These are phyloP conservation scores for Parathielavia appendiculata DNA, from an alignment of 495 filamentous ascomycete species.

Conservation along the genomic window DNA sequence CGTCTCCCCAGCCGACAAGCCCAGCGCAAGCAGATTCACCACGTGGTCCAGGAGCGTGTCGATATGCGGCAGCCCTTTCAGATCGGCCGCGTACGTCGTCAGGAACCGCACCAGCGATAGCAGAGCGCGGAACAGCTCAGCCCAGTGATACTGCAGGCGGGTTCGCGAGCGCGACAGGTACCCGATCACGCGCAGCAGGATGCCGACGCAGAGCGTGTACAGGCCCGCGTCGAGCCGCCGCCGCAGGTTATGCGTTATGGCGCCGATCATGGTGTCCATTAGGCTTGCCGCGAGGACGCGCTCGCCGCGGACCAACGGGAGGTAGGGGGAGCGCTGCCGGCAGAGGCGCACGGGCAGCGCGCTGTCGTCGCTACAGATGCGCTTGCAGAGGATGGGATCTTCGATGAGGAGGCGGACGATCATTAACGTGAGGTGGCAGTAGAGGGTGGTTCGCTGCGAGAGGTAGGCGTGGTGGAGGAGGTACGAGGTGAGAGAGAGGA, in stretches of 20 bases:
- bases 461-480: constrained; percentile 89
- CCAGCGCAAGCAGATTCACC: constrained; percentile 78
- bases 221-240: constrained; percentile 77
- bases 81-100: constrained; percentile 72
- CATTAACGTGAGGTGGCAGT: constrained; percentile 76
- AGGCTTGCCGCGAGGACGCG: constrained; percentile 67
- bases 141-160: constrained; percentile 85
- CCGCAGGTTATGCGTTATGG: constrained; percentile 89
- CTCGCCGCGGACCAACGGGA: constrained; percentile 69
- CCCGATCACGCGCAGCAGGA: constrained; percentile 73
- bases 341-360: constrained; percentile 75
- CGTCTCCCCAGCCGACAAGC: constrained; percentile 79
- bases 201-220: constrained; percentile 74
- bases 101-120: constrained; percentile 88
- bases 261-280: constrained; percentile 81
- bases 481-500: constrained; percentile 87
- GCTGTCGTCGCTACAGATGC: constrained; percentile 75
- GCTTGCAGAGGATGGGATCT: constrained; percentile 77
- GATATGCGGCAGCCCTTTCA: constrained; percentile 57
- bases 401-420: constrained; percentile 83
- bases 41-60: constrained; percentile 62
- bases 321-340: constrained; percentile 80
- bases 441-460: constrained; percentile 67
- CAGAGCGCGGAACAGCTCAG: constrained; percentile 86
- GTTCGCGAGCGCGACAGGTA: constrained; percentile 76